Evolutionary conservation across 306 rosid species (phyloP).

Genomic region (Heteromeles arbutifolia): DNA sequence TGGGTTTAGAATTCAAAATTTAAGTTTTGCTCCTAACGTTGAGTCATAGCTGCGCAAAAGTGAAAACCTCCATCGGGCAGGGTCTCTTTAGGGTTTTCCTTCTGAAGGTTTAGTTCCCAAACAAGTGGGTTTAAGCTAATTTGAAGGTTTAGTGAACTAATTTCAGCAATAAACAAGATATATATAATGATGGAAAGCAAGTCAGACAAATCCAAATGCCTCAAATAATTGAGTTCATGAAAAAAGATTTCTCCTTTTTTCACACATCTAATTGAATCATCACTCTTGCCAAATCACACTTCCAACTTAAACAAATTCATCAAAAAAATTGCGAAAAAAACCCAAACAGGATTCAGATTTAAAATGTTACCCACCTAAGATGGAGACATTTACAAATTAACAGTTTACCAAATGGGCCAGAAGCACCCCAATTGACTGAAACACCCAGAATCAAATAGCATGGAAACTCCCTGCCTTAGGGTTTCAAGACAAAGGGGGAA

Average conservation of each 20-base stretch:
- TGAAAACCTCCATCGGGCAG: too few relatives aligned
- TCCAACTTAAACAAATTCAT: neutral
- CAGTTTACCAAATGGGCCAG: conserved; percentile 18
- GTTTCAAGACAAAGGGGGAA: conserved; percentile 2
- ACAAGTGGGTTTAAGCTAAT: neutral
- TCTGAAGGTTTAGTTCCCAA: too few relatives aligned
- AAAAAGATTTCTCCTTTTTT: conserved; percentile 31
- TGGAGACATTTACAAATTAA: conserved; percentile 24
- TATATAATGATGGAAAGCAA: neutral
- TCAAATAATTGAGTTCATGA: conserved; percentile 48
- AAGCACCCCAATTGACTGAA: conserved; percentile 20
- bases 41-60: too few relatives aligned
- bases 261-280: conserved; percentile 66
- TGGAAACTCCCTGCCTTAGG: conserved; percentile 6
- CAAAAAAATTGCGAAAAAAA: too few relatives aligned
- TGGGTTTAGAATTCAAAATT: too few relatives aligned
- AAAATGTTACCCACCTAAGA: conserved; percentile 47
- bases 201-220: conserved; percentile 52
- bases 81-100: too few relatives aligned
- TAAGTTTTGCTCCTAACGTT: too few relatives aligned
- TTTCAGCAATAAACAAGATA: too few relatives aligned
- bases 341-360: neutral
- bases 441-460: conserved; percentile 1
- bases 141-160: too few relatives aligned
- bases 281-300: conserved; percentile 29